phyloP scores from a whole-genome alignment of 2,329 filamentous ascomycete species.

The Fusarium sp. region DNA sequence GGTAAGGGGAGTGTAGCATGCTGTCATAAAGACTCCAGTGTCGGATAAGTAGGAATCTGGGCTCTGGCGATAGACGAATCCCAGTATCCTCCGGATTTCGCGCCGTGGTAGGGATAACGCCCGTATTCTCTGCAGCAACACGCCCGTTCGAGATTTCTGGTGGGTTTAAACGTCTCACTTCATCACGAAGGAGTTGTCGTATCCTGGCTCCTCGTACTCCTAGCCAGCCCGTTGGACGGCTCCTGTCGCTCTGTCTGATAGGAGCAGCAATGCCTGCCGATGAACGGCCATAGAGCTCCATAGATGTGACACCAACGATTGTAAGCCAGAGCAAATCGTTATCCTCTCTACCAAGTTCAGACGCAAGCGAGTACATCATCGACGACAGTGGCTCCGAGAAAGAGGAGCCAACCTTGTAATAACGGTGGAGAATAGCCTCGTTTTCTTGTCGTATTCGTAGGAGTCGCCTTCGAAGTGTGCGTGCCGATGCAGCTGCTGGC shows the following conservation, averaged over 20 bases:
- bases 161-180: constrained; percentile 93
- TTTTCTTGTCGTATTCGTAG: constrained; percentile 82
- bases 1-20: constrained; percentile 96
- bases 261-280: constrained; percentile 80
- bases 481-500: constrained; percentile 74
- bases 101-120: constrained; percentile 90
- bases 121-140: constrained; percentile 74
- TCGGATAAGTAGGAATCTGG: constrained; percentile 89
- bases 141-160: constrained; percentile 74
- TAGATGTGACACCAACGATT: constrained; percentile 94
- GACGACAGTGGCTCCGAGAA: constrained; percentile 96
- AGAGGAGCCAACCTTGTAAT: constrained; percentile 88
- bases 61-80: constrained; percentile 93
- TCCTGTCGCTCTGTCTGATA: constrained; percentile 66
- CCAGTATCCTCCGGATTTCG: constrained; percentile 90
- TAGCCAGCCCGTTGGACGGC: constrained; percentile 77
- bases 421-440: constrained; percentile 79
- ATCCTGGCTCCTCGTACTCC: constrained; percentile 85
- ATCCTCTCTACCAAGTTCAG: constrained; percentile 94
- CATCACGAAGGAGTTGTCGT: constrained; percentile 87
- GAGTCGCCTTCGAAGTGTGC: constrained; percentile 77
- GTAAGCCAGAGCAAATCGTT: constrained; percentile 96
- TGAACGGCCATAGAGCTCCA: constrained; percentile 90
- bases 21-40: constrained; percentile 99
- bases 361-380: constrained; percentile 93